These are phyloP conservation scores for Cyberlindnera suaveolens DNA, from an alignment of 805 yeast species.

Conservation along the genomic window DNA sequence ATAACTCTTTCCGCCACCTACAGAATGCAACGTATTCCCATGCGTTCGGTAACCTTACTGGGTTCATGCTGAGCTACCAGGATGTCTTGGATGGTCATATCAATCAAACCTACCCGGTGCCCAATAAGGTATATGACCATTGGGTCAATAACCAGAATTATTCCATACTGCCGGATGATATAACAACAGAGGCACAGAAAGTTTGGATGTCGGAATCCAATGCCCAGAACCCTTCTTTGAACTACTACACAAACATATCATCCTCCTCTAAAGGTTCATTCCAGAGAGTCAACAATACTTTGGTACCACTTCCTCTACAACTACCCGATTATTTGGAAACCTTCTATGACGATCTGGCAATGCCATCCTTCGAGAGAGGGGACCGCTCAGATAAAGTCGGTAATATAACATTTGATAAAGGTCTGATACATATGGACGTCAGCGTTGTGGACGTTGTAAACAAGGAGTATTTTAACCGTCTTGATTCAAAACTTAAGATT, in stretches of 20 bases:
- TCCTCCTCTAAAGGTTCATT: constrained; percentile 42
- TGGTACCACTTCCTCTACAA: constrained; percentile 15
- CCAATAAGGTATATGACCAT: constrained; percentile 33
- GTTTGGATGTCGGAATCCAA: constrained; percentile 44
- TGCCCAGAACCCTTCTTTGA: constrained; percentile 5
- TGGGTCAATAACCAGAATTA: constrained; percentile 45
- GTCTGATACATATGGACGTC: constrained; percentile 22
- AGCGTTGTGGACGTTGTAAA: constrained; percentile 14
- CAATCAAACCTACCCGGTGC: constrained; percentile 53
- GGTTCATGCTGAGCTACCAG: constrained; percentile 58
- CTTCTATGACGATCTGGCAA: constrained; percentile 12
- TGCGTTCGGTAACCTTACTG: constrained; percentile 71
- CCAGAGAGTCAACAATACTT: constrained; percentile 15
- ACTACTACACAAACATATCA: constrained; percentile 40
- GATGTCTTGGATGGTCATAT: constrained; percentile 44
- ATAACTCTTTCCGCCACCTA: constrained; percentile 29
- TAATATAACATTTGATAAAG: constrained; percentile 30
- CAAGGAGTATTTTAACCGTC: constrained; percentile 25
- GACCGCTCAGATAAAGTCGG: constrained; percentile 7
- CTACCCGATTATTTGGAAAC: constrained; percentile 17
- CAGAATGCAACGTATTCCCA: constrained; percentile 35
- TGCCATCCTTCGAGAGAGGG: neutral
- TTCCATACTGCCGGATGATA: constrained; percentile 54
- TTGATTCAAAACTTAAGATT: constrained; percentile 34
- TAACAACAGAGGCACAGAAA: constrained; percentile 40